phyloP scores from a whole-genome alignment of 441 rosid genomes.

The Eutrema salsugineum region DNA sequence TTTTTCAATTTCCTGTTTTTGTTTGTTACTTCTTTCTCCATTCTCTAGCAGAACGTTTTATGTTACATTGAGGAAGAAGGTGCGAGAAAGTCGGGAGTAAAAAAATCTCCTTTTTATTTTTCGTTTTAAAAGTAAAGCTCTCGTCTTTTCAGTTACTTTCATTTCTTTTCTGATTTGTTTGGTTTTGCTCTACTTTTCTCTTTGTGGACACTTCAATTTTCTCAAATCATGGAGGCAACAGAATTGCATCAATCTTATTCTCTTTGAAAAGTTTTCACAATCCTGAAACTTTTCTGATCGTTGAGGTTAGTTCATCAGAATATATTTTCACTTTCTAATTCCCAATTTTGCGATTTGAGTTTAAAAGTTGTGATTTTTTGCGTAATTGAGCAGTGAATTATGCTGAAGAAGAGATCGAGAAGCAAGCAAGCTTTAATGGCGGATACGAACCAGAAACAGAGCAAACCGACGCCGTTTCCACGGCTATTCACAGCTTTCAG shows the following conservation, averaged over 20 bases:
- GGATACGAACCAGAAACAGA: slow-evolving; percentile 37
- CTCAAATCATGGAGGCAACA: slow-evolving; percentile 25
- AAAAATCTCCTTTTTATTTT: background rate
- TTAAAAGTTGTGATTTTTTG: background rate
- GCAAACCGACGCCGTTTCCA: slow-evolving; percentile 52
- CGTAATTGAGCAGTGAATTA: slow-evolving; percentile 4
- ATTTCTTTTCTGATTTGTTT: background rate
- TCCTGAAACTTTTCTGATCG: background rate
- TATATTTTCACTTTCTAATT: background rate
- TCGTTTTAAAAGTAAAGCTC: background rate
- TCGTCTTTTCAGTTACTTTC: slow-evolving; percentile 26
- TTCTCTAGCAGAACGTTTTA: slow-evolving; percentile 14
- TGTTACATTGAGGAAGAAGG: slow-evolving; percentile 23
- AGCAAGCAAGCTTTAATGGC: slow-evolving; percentile 49
- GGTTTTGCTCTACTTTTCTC: background rate
- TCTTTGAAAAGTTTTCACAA: background rate
- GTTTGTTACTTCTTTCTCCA: slow-evolving; percentile 12
- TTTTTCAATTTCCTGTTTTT: background rate
- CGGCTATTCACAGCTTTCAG: slow-evolving; percentile 55
- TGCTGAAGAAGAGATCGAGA: slow-evolving; percentile 33
- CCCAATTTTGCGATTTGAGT: background rate
- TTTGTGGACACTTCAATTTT: background rate
- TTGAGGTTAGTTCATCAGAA: background rate
- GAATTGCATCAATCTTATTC: slow-evolving; percentile 9
- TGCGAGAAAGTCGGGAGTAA: slow-evolving; percentile 35